Conservation (phyloP, 2,329 filamentous ascomycete species). For the Tolypocladium ophioglossoides region DNA sequence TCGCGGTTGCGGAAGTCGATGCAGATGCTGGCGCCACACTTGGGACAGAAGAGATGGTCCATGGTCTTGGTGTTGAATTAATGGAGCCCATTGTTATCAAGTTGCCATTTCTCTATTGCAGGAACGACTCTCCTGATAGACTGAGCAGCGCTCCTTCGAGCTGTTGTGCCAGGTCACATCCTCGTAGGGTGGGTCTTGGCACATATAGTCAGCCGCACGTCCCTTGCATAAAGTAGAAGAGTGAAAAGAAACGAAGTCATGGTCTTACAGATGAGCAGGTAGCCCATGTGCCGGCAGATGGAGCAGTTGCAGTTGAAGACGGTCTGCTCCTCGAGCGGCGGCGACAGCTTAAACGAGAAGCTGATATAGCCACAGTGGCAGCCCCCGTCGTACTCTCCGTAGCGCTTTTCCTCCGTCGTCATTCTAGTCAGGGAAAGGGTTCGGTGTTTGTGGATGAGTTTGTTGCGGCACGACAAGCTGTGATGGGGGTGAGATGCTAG, state of each 20-base stretch:
- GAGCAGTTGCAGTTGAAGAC: constrained; percentile 44
- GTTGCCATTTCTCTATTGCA: too few relatives aligned
- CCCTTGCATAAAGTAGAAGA: not conserved
- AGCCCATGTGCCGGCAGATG: constrained; percentile 38
- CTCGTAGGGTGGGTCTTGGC: constrained; percentile 25
- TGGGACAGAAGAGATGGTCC: constrained; percentile 38
- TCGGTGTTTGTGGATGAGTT: not conserved
- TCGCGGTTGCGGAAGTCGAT: constrained; percentile 29
- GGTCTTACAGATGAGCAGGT: constrained; percentile 35
- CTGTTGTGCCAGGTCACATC: constrained; percentile 32
- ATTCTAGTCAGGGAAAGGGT: constrained; percentile 1
- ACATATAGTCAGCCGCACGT: not conserved
- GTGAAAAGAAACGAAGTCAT: not conserved
- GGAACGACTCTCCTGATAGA: constrained; percentile 18
- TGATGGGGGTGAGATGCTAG: not conserved
- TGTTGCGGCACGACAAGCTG: not conserved
- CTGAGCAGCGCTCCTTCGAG: constrained; percentile 21
- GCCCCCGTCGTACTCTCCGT: constrained; percentile 32
- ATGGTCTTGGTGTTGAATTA: constrained; percentile 35
- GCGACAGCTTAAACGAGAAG: constrained; percentile 36
- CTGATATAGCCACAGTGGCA: constrained; percentile 44
- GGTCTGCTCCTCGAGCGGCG: constrained; percentile 32
- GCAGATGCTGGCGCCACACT: constrained; percentile 34
- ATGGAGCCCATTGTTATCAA: not conserved
- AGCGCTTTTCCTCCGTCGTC: constrained; percentile 3